Conservation (phyloP, 1,139 yeast genomes). For the Lodderomyces orthopsilosis region DNA sequence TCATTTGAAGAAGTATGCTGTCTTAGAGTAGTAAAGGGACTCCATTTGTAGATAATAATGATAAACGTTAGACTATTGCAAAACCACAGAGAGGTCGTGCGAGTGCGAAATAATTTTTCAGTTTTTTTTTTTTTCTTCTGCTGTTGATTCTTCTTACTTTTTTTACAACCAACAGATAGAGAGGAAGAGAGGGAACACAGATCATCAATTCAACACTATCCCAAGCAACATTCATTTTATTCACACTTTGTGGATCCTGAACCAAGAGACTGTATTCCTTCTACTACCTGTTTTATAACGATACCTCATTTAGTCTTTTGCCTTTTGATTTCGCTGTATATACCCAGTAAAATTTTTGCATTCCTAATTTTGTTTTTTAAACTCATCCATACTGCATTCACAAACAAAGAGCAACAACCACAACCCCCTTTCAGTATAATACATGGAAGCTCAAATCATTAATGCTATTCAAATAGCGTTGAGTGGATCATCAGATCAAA, state of each 20-base stretch:
- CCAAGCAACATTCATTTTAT: not conserved
- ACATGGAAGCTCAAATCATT: slow-evolving; percentile 82
- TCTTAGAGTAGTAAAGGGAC: slow-evolving; percentile 23
- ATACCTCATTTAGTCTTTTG: too few relatives aligned
- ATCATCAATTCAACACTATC: not conserved
- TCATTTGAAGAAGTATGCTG: slow-evolving; percentile 63
- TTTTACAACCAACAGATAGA: not conserved
- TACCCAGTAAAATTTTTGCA: not conserved
- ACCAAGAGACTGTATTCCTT: not conserved
- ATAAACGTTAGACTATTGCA: too few relatives aligned
- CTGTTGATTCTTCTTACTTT: not conserved
- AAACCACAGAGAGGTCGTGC: too few relatives aligned
- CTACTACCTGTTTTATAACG: not conserved
- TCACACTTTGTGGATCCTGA: too few relatives aligned
- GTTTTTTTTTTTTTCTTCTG: slow-evolving; percentile 3
- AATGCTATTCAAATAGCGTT: slow-evolving; percentile 93
- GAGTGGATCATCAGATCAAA: slow-evolving; percentile 68
- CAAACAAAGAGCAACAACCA: not conserved
- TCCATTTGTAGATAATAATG: slow-evolving; percentile 1
- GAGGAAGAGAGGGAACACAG: not conserved
- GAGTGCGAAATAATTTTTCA: slow-evolving; percentile 4
- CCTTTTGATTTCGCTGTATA: too few relatives aligned
- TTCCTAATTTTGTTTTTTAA: not conserved
- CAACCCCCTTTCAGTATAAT: not conserved
- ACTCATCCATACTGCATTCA: not conserved